These are phyloP conservation scores for Ogataea wickerhamii DNA, from an alignment of 805 yeast species.

Conservation along the genomic window DNA sequence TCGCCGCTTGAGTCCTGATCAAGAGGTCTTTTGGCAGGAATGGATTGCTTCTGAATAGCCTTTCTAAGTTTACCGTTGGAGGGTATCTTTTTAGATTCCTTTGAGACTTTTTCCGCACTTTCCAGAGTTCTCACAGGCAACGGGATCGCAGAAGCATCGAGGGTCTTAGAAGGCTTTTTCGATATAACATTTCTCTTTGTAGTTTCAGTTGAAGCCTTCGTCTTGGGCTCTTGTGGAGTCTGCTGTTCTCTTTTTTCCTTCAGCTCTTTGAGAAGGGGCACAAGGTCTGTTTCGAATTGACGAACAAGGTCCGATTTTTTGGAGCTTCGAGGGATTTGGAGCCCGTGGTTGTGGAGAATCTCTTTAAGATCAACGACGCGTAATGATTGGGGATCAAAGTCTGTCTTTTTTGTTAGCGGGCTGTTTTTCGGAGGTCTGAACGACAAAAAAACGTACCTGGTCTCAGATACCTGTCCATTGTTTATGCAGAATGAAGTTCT, in stretches of 20 bases:
- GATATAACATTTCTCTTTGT: too few relatives aligned
- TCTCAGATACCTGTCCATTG: too few relatives aligned
- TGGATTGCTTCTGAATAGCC: slow-evolving; percentile 8
- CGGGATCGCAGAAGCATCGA: neutral
- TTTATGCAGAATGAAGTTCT: too few relatives aligned
- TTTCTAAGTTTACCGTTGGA: slow-evolving; percentile 9
- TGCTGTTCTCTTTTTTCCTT: neutral
- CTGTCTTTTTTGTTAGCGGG: slow-evolving; percentile 23
- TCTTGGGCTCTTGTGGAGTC: neutral
- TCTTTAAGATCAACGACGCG: slow-evolving; percentile 65
- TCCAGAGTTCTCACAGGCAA: too few relatives aligned
- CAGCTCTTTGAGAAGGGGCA: neutral
- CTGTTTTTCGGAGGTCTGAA: neutral
- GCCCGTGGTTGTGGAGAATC: slow-evolving; percentile 52
- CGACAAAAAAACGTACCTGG: too few relatives aligned
- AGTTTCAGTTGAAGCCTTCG: neutral
- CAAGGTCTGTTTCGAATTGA: slow-evolving; percentile 9
- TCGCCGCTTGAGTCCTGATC: slow-evolving; percentile 13
- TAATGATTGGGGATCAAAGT: slow-evolving; percentile 59
- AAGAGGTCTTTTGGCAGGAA: slow-evolving; percentile 17
- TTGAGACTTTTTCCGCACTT: neutral
- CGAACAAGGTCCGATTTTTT: slow-evolving; percentile 60
- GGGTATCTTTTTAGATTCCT: neutral
- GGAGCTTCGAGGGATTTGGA: slow-evolving; percentile 50
- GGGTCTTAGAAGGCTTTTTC: neutral